Conservation (phyloP, 352 stramenopile genomes). For the Phytophthora uliginosa region DNA sequence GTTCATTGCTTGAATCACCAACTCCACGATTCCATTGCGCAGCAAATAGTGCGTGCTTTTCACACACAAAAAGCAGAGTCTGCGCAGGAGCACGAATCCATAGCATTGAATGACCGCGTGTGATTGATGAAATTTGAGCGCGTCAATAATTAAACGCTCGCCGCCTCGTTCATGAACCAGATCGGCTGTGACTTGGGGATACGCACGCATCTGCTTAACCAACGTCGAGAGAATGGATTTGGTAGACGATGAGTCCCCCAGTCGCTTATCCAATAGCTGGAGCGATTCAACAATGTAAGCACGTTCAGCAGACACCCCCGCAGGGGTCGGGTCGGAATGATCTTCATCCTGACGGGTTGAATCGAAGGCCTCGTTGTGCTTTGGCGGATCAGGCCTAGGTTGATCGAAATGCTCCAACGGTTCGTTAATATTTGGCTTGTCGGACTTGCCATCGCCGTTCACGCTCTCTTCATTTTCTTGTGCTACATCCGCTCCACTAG, state of each 20-base stretch:
- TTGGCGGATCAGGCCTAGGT: background rate
- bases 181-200: conserved; percentile 72
- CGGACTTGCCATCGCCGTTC: conserved; percentile 2
- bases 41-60: conserved; percentile 73
- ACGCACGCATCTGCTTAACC: conserved; percentile 85
- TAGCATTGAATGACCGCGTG: conserved; percentile 89
- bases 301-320: conserved; percentile 46
- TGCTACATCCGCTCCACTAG: background rate
- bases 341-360: conserved; percentile 13
- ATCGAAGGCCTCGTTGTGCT: conserved; percentile 2
- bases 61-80: conserved; percentile 78
- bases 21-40: conserved; percentile 54
- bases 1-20: conserved; percentile 68
- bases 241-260: conserved; percentile 52
- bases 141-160: conserved; percentile 60
- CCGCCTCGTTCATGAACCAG: conserved; percentile 57
- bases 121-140: conserved; percentile 64
- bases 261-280: conserved; percentile 51
- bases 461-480: conserved; percentile 13
- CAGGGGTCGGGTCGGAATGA: background rate
- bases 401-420: background rate
- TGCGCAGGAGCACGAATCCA: conserved; percentile 75
- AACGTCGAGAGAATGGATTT: conserved; percentile 77
- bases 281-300: conserved; percentile 54
- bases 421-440: background rate